Base-by-base conservation (phyloP, 441 rosid genomes). In the Aquilaria agallochum region DNA sequence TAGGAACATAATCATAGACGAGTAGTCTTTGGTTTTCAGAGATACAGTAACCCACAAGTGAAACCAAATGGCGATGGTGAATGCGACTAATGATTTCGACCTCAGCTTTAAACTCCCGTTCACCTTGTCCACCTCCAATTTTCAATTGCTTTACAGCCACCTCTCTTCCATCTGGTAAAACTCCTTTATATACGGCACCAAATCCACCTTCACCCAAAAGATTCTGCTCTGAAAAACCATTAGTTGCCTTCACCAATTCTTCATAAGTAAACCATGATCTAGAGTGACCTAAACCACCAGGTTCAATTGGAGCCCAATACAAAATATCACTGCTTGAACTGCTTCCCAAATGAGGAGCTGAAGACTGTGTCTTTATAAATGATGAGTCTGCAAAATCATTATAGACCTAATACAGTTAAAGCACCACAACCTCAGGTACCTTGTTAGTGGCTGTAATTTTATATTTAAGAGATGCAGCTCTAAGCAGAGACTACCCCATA, bases 61-160 rank as follows among this genome's bases (percentile, higher is more conserved):
- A 86, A 71, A 95, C 97, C 81, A 95, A 76, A 78, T 91, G 83
- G 36, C 97, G 86, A 64, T 95, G 99, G 72, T 95, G 99, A 20
- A 95, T 78, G 31, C 92, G 90, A 70, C 93, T 86, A 59, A 95
- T 91, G 72, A 86, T 95, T 62, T 84, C 97, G 73, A 91, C 92
- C 77, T 95, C 97, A 50, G 95, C 96, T 77, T 79, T 83, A 70
- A 95, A 95, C 76, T 95, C 99, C 59, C 92, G 75, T 57, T 89
- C 97, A n/a, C 97, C 99, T 69, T 91, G 99, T 52, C 85, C 90
- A 15, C 96, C 86, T 30, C 91, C 96, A 50, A 74, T 76, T 68
- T 82, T 95, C 48, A 91, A 79, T 69, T 91, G 93, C 74, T 91
- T 95, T 42, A 95, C 92, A 52, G 97, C 97, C 44, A 95, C 86